phyloP scores from a whole-genome alignment of 2,329 filamentous ascomycete species.

The Macroventuria anomochaeta region DNA sequence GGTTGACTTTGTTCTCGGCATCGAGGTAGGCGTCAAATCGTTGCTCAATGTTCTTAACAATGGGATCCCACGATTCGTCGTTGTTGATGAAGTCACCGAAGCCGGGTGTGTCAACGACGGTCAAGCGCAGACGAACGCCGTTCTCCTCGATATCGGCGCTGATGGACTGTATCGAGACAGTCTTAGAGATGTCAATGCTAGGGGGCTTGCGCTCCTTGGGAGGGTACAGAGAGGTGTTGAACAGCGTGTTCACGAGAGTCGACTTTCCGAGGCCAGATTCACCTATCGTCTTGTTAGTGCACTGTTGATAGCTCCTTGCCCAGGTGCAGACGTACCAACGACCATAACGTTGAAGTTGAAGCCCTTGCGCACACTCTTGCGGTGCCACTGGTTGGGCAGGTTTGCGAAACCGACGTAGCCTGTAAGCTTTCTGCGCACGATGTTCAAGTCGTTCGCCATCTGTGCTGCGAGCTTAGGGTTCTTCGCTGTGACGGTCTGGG shows the following conservation, averaged over 20 bases:
- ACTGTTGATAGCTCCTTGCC: not conserved
- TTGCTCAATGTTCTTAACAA: constrained; percentile 99
- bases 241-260: constrained; percentile 97
- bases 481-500: constrained; percentile 68
- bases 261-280: constrained; percentile 99
- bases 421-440: constrained; percentile 96
- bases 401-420: constrained; percentile 99
- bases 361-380: constrained; percentile 99
- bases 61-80: constrained; percentile 98
- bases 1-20: constrained; percentile 99
- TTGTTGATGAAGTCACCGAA: constrained; percentile 99
- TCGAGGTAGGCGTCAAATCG: constrained; percentile 98
- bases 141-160: constrained; percentile 87
- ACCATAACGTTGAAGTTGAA: constrained; percentile 99
- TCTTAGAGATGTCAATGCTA: constrained; percentile 96
- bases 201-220: constrained; percentile 98
- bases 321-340: constrained; percentile 76
- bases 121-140: constrained; percentile 92
- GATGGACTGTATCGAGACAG: constrained; percentile 61
- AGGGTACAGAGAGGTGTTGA: constrained; percentile 99
- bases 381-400: constrained; percentile 99
- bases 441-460: constrained; percentile 72
- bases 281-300: constrained; percentile 62
- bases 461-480: constrained; percentile 65
- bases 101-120: constrained; percentile 95